Conservation (phyloP, 305 asterid species). For the Solanum hybrid region DNA sequence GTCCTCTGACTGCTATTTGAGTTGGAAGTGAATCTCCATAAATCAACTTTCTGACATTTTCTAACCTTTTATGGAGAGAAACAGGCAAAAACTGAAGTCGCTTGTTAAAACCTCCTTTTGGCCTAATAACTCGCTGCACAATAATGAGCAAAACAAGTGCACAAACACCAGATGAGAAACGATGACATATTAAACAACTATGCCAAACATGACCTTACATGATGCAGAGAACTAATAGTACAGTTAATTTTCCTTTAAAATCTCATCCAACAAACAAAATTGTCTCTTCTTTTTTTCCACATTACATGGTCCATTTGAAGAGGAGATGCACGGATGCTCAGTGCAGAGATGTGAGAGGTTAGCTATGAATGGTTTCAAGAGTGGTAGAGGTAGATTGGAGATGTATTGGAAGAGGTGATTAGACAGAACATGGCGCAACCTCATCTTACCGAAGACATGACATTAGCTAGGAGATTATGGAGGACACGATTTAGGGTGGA, state of each 20-base stretch:
- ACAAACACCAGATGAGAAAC: background rate
- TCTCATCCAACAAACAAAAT: background rate
- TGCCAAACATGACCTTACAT: background rate
- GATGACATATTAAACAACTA: background rate
- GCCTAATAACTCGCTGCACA: conserved; percentile 62
- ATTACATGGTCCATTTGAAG: background rate
- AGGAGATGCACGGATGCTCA: background rate
- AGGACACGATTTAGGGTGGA: background rate
- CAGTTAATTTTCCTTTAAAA: background rate
- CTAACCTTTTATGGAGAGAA: conserved; percentile 42
- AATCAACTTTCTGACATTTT: conserved; percentile 19
- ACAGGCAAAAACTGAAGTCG: conserved; percentile 58
- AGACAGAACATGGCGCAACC: background rate
- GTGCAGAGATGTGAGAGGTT: background rate
- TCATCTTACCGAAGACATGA: background rate
- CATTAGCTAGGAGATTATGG: background rate
- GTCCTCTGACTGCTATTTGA: background rate
- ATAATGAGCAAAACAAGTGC: background rate
- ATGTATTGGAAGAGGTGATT: background rate
- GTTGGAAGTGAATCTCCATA: conserved; percentile 11
- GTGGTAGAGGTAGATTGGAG: background rate
- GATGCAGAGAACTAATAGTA: background rate
- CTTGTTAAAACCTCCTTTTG: conserved; percentile 62
- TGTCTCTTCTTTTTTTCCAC: background rate
- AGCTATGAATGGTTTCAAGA: background rate